Base-by-base conservation (phyloP, 148 eudicot genomes). In the Arbutus unedo region DNA sequence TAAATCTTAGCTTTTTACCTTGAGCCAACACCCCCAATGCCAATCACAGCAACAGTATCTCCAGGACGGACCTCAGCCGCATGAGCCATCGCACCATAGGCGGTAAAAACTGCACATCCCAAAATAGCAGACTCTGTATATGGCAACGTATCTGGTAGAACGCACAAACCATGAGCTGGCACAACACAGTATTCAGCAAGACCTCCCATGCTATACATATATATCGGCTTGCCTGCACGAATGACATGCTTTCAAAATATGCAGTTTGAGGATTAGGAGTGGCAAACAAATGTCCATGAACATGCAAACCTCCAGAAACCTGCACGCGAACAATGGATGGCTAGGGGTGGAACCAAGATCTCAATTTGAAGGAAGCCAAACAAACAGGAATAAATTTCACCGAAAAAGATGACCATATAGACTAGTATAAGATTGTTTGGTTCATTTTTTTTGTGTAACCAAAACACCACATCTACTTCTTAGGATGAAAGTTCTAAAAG, bases 121-220 rank as follows among this genome's bases (percentile, higher is more conserved):
- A 97, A 79, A 50, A 97, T 93, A 78, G 99, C 95, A 77, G 99
- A 97, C 84, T 97, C 98, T 10, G 98, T 86, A 81, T 94, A 97
- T 56, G 99, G 99, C 92, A 97, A 89, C 16, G 96, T 78, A 45
- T 97, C 86, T 6, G 99, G 99, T 56, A 97, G 93, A 74, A 81
- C 44, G 44, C 97, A 73, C 78, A 94, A 87, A 73, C 90, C 99
- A 90, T 97, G 93, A 13, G 97, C 99, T 78, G 99, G 99, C 75
- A 92, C 91, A 56, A 97, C 96, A 81, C 98, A 93, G 81, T 85
- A 97, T 84, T 97, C 99, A 80, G 99, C 98, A 79, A 97, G 96
- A 62, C 99, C 99, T 83, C 99, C 99, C 99, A 97, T 97, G 86
- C 99, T 97, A 89, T 97, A 97, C 99, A 97, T 97, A 84, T 93